phyloP scores from a whole-genome alignment of 2,329 filamentous ascomycete species.

The Helicocarpus griseus region DNA sequence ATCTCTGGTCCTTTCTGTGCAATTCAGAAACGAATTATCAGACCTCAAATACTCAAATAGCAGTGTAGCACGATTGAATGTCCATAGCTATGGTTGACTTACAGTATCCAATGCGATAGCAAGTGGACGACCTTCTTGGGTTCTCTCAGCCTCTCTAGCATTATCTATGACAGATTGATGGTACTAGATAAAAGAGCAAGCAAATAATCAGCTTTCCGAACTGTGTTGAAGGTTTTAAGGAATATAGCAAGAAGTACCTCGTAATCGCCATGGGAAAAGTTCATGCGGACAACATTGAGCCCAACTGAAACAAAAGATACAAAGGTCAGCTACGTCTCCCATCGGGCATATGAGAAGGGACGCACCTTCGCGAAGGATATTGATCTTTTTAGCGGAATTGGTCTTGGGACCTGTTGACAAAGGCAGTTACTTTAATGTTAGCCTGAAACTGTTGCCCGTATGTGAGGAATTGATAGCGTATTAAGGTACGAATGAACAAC shows the following conservation, averaged over 20 bases:
- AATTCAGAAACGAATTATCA: slow-evolving; percentile 7
- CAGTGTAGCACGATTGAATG: background rate
- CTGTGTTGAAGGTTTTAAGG: background rate
- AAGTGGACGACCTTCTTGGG: slow-evolving; percentile 70
- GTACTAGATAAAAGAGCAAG: slow-evolving; percentile 46
- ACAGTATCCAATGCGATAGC: slow-evolving; percentile 85
- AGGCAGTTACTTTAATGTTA: background rate
- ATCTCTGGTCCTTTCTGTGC: slow-evolving; percentile 71
- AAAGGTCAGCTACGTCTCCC: background rate
- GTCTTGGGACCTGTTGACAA: slow-evolving; percentile 69
- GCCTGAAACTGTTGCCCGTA: background rate
- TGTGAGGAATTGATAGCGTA: background rate
- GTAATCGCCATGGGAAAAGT: slow-evolving; percentile 92
- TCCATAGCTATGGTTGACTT: slow-evolving; percentile 38
- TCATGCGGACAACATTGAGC: slow-evolving; percentile 99
- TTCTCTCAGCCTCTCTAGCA: slow-evolving; percentile 73
- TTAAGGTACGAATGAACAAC: background rate
- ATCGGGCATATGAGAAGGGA: too few relatives aligned
- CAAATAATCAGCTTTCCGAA: background rate
- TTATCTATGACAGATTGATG: slow-evolving; percentile 98
- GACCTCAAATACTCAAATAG: slow-evolving; percentile 32
- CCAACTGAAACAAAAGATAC: slow-evolving; percentile 46
- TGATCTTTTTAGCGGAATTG: slow-evolving; percentile 95
- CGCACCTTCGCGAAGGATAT: slow-evolving; percentile 66
- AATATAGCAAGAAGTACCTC: slow-evolving; percentile 43